Evolutionary conservation across 306 rosid species (phyloP).

Genomic region (Vigna radiata): DNA sequence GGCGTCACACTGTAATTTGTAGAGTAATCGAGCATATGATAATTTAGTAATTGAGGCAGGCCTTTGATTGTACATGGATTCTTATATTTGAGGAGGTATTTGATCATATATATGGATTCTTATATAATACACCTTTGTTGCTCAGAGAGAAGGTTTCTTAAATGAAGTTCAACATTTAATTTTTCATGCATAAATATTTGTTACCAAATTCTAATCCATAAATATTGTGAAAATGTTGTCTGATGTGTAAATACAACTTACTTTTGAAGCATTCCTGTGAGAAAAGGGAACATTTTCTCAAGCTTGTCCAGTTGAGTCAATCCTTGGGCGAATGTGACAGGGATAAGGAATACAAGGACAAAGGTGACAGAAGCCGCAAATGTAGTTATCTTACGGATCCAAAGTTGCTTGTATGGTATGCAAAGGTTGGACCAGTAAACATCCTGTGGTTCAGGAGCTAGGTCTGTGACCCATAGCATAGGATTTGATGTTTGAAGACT

Average conservation of each 20-base stretch:
- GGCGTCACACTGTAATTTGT: slow-evolving; percentile 1
- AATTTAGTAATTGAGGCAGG: background rate
- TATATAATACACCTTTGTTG: slow-evolving; percentile 13
- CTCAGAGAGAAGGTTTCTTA: slow-evolving; percentile 14
- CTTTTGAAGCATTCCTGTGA: slow-evolving; percentile 67
- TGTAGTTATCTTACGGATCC: slow-evolving; percentile 85
- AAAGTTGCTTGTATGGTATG: slow-evolving; percentile 85
- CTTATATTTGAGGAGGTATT: background rate
- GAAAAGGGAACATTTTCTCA: slow-evolving; percentile 72
- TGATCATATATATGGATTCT: background rate
- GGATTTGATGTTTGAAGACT: slow-evolving; percentile 95
- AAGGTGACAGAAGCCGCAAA: slow-evolving; percentile 71
- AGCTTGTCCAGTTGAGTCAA: slow-evolving; percentile 82
- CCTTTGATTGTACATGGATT: no score
- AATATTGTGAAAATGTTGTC: slow-evolving; percentile 8
- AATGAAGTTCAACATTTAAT: background rate
- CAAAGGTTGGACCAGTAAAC: slow-evolving; percentile 93
- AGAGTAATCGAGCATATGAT: background rate
- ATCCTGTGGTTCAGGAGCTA: slow-evolving; percentile 91
- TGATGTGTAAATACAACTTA: slow-evolving; percentile 48
- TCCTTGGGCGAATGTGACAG: slow-evolving; percentile 87
- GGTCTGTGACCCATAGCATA: slow-evolving; percentile 86
- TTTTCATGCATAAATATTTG: slow-evolving; percentile 13
- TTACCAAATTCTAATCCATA: slow-evolving; percentile 6
- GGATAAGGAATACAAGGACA: slow-evolving; percentile 78